Evolutionary conservation across 306 rosid species (phyloP).

Genomic region (Prunus padus): DNA sequence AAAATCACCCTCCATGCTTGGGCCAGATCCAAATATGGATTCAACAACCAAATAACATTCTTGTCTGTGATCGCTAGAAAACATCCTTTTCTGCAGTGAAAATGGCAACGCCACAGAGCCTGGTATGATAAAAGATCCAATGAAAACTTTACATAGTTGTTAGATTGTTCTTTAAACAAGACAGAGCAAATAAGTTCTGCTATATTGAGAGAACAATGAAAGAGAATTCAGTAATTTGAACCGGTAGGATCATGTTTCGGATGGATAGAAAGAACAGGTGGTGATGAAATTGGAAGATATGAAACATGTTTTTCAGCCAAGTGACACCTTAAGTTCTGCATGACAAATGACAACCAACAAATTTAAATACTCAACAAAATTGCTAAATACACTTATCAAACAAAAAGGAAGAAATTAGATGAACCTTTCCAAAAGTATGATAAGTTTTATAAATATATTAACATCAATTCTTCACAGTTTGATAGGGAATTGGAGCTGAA

Average conservation of each 20-base stretch:
- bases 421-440: background rate
- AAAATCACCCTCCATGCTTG: constrained; percentile 60
- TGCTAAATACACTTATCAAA: background rate
- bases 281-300: constrained; percentile 58
- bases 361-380: constrained; percentile 2
- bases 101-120: constrained; percentile 44
- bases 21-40: constrained; percentile 57
- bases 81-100: constrained; percentile 49
- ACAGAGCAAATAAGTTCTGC: background rate
- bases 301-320: constrained; percentile 57
- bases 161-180: background rate
- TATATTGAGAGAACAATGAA: constrained; percentile 12
- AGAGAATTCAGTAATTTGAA: constrained; percentile 31
- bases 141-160: constrained; percentile 8
- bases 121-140: constrained; percentile 33
- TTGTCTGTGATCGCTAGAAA: constrained; percentile 50
- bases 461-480: background rate
- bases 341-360: constrained; percentile 22
- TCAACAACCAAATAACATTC: constrained; percentile 61
- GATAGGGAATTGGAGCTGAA: background rate
- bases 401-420: background rate
- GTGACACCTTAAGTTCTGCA: constrained; percentile 55
- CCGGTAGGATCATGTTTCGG: constrained; percentile 46
- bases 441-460: background rate
- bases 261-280: constrained; percentile 57